Percentiles rank a stretch among this genome's conserved stretches.
These are phyloP conservation scores for Tricholoma furcatifolium DNA, from an alignment of 768 basidiomycete species.

Conservation along the genomic window DNA sequence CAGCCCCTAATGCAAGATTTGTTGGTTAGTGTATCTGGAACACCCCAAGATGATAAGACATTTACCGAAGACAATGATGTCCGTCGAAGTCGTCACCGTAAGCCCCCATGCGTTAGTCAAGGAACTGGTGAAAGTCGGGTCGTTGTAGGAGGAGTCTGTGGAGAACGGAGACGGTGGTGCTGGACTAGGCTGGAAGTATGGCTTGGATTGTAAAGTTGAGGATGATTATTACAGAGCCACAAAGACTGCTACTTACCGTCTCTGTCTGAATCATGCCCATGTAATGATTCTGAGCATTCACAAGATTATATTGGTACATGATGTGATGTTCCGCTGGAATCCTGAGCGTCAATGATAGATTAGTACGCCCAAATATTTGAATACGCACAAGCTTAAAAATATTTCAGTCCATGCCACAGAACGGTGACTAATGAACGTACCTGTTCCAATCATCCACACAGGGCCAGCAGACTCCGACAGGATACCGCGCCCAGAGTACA, in stretches of 20 bases:
- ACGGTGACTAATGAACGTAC: constrained; percentile 18
- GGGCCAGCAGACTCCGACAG: constrained; percentile 73
- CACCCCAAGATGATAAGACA: not conserved
- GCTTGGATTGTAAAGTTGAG: constrained; percentile 34
- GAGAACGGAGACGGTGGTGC: constrained; percentile 58
- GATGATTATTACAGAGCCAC: not conserved
- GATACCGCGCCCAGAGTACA: constrained; percentile 75
- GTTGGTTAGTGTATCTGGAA: not conserved
- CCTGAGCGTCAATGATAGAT: not conserved
- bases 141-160: constrained; percentile 43
- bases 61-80: constrained; percentile 66
- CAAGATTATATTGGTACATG: constrained; percentile 69
- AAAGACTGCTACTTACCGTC: constrained; percentile 42
- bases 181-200: constrained; percentile 68
- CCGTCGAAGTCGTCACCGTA: constrained; percentile 44
- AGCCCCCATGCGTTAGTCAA: constrained; percentile 57
- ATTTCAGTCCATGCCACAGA: not conserved
- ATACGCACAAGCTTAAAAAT: constrained; percentile 6
- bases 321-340: constrained; percentile 63
- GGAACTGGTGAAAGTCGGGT: constrained; percentile 46
- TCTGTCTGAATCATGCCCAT: constrained; percentile 77
- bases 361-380: not conserved
- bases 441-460: constrained; percentile 82
- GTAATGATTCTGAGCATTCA: constrained; percentile 63
- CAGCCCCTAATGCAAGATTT: constrained; percentile 45